These are phyloP conservation scores for Trametes cinnabarina DNA, from an alignment of 768 basidiomycete genomes.

Conservation along the genomic window DNA sequence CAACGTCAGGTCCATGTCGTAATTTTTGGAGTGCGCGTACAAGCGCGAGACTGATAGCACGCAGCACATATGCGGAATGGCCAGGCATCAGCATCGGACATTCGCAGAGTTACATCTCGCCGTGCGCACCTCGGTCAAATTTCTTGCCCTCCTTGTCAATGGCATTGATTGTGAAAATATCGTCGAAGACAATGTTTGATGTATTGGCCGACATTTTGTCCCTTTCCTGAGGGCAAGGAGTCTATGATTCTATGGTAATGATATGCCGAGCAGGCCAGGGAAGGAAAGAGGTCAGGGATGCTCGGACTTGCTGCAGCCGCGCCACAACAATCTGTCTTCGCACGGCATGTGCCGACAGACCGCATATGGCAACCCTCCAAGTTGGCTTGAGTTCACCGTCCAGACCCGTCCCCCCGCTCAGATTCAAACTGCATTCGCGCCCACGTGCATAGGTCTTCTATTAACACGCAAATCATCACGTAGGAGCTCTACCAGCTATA, in stretches of 20 bases:
- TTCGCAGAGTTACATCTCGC: not conserved
- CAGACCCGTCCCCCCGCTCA: too few relatives aligned
- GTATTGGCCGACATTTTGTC: slow-evolving; percentile 33
- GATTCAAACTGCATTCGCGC: too few relatives aligned
- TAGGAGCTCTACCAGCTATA: slow-evolving; percentile 29
- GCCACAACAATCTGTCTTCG: not conserved
- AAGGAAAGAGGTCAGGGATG: not conserved
- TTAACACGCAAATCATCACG: too few relatives aligned
- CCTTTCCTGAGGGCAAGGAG: not conserved
- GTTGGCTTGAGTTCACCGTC: not conserved
- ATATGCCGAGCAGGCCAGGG: not conserved
- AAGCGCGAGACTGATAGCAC: slow-evolving; percentile 92
- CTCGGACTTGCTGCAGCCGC: not conserved
- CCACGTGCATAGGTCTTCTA: too few relatives aligned
- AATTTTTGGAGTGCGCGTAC: slow-evolving; percentile 85
- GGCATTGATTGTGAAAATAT: slow-evolving; percentile 82
- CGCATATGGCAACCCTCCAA: not conserved
- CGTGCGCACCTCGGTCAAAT: slow-evolving; percentile 85
- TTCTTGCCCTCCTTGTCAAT: slow-evolving; percentile 95
- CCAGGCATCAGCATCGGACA: not conserved
- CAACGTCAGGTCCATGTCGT: slow-evolving; percentile 88
- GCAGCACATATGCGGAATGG: too few relatives aligned
- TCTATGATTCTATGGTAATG: not conserved
- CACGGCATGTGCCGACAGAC: not conserved
- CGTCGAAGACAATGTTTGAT: slow-evolving; percentile 87